These are phyloP conservation scores for Periconia digitata DNA, from an alignment of 2,329 filamentous ascomycete genomes.

Conservation along the genomic window DNA sequence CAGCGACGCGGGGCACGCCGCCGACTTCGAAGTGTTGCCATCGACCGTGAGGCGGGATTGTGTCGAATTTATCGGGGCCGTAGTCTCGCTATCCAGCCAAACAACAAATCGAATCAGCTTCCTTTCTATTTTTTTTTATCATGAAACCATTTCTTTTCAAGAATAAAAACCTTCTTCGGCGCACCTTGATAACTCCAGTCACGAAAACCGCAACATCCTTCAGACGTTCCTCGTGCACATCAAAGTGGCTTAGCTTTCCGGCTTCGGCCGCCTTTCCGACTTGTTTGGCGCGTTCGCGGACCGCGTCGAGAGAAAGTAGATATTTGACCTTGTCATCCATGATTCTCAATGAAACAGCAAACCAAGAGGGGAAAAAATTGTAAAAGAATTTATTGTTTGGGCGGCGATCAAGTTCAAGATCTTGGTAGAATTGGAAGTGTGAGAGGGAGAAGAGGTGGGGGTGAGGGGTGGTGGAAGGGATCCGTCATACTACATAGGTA, in stretches of 20 bases:
- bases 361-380: background rate
- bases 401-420: too few species aligned
- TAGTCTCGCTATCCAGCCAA: constrained; percentile 63
- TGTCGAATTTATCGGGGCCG: constrained; percentile 56
- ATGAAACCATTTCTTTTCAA: too few species aligned
- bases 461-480: background rate
- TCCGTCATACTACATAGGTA: background rate
- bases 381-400: background rate
- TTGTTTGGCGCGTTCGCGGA: constrained; percentile 29
- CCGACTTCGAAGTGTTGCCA: constrained; percentile 82
- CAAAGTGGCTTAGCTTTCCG: constrained; percentile 71
- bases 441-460: background rate
- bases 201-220: constrained; percentile 79
- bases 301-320: constrained; percentile 26
- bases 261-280: constrained; percentile 27
- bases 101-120: background rate
- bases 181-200: constrained; percentile 85
- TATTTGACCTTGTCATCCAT: constrained; percentile 30
- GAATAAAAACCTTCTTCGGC: constrained; percentile 19
- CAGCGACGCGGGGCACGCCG: constrained; percentile 68
- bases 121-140: background rate
- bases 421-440: background rate
- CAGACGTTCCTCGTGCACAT: constrained; percentile 80
- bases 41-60: constrained; percentile 70
- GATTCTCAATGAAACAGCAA: background rate